Percentiles rank a stretch among this genome's conserved stretches.
phyloP scores from a whole-genome alignment of 2,329 filamentous ascomycete species.

The Rhytidhysteron rufulum region DNA sequence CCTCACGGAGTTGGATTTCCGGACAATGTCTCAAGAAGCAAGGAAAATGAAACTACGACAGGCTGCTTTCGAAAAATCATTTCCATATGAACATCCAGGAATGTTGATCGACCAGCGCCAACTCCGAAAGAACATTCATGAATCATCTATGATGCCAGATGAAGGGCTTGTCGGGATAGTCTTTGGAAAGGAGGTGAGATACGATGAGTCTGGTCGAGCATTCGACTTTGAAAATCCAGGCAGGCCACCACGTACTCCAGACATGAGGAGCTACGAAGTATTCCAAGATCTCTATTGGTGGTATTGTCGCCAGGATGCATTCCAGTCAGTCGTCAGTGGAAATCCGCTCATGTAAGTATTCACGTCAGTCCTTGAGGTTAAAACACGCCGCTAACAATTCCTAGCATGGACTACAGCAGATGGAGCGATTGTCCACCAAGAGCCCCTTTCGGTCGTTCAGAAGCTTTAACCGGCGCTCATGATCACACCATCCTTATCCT shows the following conservation, averaged over 20 bases:
- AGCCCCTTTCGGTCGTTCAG: conserved; percentile 70
- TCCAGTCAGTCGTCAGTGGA: conserved; percentile 84
- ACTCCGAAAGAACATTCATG: conserved; percentile 33
- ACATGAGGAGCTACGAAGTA: conserved; percentile 66
- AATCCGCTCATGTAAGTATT: conserved; percentile 74
- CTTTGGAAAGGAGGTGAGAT: conserved; percentile 55
- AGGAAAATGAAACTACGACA: conserved; percentile 59
- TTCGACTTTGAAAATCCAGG: conserved; percentile 28
- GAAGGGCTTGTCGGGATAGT: conserved; percentile 56
- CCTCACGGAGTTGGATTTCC: conserved; percentile 76
- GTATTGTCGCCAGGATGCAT: conserved; percentile 91
- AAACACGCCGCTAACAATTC: conserved; percentile 17
- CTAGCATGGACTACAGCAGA: conserved; percentile 70
- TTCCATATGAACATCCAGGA: conserved; percentile 26
- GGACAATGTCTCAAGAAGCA: conserved; percentile 66
- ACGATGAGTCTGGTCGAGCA: conserved; percentile 55
- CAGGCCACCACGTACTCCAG: conserved; percentile 32
- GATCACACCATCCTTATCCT: conserved; percentile 84
- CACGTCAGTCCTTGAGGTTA: neutral
- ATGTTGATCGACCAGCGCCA: conserved; percentile 28
- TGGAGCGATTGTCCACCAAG: conserved; percentile 89
- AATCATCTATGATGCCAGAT: conserved; percentile 42
- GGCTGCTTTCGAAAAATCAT: conserved; percentile 35
- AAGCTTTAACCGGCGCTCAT: conserved; percentile 81
- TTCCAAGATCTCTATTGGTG: conserved; percentile 91